Percentiles rank a stretch among this genome's conserved stretches.
Conservation (phyloP, 73 alveolate species). For the Stentor coeruleus region DNA sequence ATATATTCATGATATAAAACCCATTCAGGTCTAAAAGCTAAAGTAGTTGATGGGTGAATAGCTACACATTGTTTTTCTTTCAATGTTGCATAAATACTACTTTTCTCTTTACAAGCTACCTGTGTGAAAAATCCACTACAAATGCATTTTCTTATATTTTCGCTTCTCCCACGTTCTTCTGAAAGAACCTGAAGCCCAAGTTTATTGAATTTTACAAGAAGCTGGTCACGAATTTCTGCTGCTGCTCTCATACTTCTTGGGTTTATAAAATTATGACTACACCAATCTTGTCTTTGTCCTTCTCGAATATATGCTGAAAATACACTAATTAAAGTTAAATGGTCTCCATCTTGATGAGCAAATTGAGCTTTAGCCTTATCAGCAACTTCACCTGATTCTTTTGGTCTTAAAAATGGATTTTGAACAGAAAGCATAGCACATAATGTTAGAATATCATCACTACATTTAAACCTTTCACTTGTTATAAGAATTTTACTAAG, state of each 20-base stretch:
- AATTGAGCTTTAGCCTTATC: conserved; percentile 97
- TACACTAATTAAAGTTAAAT: conserved; percentile 89
- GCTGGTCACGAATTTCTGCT: conserved; percentile 80
- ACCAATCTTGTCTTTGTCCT: conserved; percentile 87
- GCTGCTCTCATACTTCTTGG: conserved; percentile 88
- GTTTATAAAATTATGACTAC: conserved; percentile 86
- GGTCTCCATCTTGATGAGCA: conserved; percentile 99
- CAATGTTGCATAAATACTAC: conserved; percentile 37
- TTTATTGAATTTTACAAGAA: conserved; percentile 54
- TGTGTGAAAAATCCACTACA: conserved; percentile 49
- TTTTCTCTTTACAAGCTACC: conserved; percentile 21
- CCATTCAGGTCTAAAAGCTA: conserved; percentile 98
- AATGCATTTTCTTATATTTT: conserved; percentile 45
- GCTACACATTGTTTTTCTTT: conserved; percentile 96
- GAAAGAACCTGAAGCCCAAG: conserved; percentile 42
- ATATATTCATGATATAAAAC: conserved; percentile 98
- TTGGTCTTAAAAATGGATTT: conserved; percentile 91
- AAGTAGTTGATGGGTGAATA: conserved; percentile 95
- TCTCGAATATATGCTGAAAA: conserved; percentile 87
- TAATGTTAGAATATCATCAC: conserved; percentile 91
- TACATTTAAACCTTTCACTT: conserved; percentile 84
- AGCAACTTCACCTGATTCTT: conserved; percentile 77
- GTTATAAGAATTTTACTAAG: conserved; percentile 88
- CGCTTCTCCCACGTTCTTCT: conserved; percentile 24
- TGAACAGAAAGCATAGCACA: conserved; percentile 95